Percentiles rank a stretch among this genome's conserved stretches.
phyloP scores from a whole-genome alignment of 2,329 filamentous ascomycete genomes.

The Phialophora tarda region DNA sequence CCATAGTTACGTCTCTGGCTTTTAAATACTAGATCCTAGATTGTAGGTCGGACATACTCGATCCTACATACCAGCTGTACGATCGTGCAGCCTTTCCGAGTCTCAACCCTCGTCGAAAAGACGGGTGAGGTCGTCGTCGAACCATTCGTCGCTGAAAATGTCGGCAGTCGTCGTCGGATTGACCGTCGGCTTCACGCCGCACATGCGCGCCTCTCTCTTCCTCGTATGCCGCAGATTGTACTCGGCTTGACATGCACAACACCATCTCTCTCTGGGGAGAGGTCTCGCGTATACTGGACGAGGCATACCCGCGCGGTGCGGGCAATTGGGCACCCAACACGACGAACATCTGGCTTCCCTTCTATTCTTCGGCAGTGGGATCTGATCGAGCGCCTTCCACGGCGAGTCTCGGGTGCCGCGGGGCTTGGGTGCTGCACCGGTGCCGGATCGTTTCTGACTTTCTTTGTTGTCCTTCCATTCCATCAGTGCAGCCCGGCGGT shows the following conservation, averaged over 20 bases:
- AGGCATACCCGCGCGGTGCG: conserved; percentile 23
- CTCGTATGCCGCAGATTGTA: conserved; percentile 20
- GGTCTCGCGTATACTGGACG: conserved; percentile 28
- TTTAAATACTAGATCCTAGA: too few species aligned
- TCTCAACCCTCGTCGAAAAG: conserved; percentile 21
- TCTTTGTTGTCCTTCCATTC: conserved; percentile 31
- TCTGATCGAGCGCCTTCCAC: conserved; percentile 31
- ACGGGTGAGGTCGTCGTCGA: conserved; percentile 9
- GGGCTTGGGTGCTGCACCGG: neutral
- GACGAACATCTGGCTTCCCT: conserved; percentile 27
- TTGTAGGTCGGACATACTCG: too few species aligned
- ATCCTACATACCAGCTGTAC: too few species aligned
- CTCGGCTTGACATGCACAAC: conserved; percentile 26
- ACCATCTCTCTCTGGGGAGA: conserved; percentile 32
- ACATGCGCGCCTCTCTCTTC: conserved; percentile 19
- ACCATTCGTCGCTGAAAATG: conserved; percentile 19
- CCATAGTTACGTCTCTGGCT: too few species aligned
- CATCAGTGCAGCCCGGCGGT: conserved; percentile 27
- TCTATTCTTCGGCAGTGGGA: conserved; percentile 26
- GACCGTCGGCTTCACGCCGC: neutral
- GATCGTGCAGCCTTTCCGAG: too few species aligned
- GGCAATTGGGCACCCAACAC: conserved; percentile 34
- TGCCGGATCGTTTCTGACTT: conserved; percentile 3
- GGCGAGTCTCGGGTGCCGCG: neutral
- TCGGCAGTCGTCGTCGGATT: conserved; percentile 1